These are phyloP conservation scores for Trifolium dubium DNA, from an alignment of 306 rosid genomes.

Conservation along the genomic window DNA sequence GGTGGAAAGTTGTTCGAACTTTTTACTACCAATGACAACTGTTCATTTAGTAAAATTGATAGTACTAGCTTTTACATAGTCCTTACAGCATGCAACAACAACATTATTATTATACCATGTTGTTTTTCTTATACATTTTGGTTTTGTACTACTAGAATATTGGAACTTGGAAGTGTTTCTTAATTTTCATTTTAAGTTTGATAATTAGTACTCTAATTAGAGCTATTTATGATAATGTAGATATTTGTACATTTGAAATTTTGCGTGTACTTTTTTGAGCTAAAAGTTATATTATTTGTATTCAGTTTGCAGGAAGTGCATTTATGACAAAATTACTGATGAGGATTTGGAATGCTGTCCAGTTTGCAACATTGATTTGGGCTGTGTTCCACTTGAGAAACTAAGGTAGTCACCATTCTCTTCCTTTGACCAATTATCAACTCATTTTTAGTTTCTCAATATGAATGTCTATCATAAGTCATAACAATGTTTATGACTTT, in stretches of 20 bases:
- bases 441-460: conserved; percentile 16
- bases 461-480: neutral
- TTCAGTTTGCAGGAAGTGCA: conserved; percentile 98
- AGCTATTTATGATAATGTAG: conserved; percentile 13
- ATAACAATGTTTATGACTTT: conserved; percentile 10
- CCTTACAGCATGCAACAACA: conserved; percentile 39
- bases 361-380: conserved; percentile 75
- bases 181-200: conserved; percentile 6
- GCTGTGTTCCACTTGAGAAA: conserved; percentile 84
- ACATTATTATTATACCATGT: conserved; percentile 6
- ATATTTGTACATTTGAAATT: neutral
- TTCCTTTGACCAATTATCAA: conserved; percentile 18
- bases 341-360: conserved; percentile 91
- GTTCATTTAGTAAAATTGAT: conserved; percentile 13
- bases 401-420: conserved; percentile 58
- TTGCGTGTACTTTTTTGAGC: neutral
- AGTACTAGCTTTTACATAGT: neutral
- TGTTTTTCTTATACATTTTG: conserved; percentile 34
- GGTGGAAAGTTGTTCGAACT: conserved; percentile 47
- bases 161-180: conserved; percentile 1
- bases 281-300: conserved; percentile 2
- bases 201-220: conserved; percentile 4
- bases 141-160: neutral
- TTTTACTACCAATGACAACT: conserved; percentile 42
- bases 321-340: conserved; percentile 69